Conservation (phyloP, 83 land plant genomes). For the Thuja plicata region DNA sequence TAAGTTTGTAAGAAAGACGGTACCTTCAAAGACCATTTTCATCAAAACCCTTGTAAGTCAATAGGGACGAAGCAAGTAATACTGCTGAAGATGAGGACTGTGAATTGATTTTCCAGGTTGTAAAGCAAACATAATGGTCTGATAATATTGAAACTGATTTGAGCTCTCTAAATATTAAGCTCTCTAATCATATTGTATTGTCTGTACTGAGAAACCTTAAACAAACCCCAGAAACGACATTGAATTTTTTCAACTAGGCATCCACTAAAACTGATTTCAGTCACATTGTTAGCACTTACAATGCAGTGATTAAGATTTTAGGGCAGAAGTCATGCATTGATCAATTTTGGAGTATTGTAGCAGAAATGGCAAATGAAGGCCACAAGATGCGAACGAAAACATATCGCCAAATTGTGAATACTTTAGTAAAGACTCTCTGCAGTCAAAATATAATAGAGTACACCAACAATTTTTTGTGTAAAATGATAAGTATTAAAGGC, state of each 20-base stretch:
- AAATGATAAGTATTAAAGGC: slow-evolving; percentile 33
- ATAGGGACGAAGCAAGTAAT: background rate
- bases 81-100: background rate
- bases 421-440: slow-evolving; percentile 46
- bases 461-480: slow-evolving; percentile 43
- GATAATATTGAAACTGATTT: slow-evolving; percentile 34
- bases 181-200: slow-evolving; percentile 36
- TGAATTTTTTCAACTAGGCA: slow-evolving; percentile 57
- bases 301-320: slow-evolving; percentile 46
- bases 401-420: slow-evolving; percentile 53
- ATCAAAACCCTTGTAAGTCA: background rate
- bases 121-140: slow-evolving; percentile 22
- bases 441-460: slow-evolving; percentile 21
- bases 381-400: slow-evolving; percentile 50
- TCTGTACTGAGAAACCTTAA: slow-evolving; percentile 31
- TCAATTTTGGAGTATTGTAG: slow-evolving; percentile 49
- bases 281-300: slow-evolving; percentile 45
- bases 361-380: slow-evolving; percentile 49
- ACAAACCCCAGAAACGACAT: slow-evolving; percentile 33
- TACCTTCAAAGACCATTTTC: slow-evolving; percentile 7
- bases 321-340: slow-evolving; percentile 39
- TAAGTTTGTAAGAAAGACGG: background rate
- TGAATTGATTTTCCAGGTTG: background rate
- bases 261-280: slow-evolving; percentile 23
- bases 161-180: slow-evolving; percentile 19